phyloP scores from a whole-genome alignment of 2,329 filamentous ascomycete genomes.

The Aspergillus fijiensis region DNA sequence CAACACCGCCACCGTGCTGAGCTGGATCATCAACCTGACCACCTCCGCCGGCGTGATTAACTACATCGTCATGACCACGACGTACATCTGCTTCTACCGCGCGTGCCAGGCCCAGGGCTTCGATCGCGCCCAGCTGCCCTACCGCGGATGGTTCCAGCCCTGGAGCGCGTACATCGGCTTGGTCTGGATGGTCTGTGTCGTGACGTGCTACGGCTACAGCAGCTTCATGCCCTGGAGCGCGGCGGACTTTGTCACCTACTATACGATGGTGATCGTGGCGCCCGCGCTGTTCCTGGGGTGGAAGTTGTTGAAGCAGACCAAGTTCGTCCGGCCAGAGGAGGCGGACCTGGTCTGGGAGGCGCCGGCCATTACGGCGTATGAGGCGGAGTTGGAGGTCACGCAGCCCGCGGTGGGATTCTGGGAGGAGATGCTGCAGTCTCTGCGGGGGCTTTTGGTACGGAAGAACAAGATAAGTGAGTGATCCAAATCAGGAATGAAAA shows the following conservation, averaged over 20 bases:
- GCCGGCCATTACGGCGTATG: slow-evolving; percentile 13
- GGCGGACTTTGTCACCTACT: slow-evolving; percentile 66
- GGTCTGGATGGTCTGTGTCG: slow-evolving; percentile 63
- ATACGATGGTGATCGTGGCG: slow-evolving; percentile 64
- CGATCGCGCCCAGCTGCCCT: slow-evolving; percentile 63
- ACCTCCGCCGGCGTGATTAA: slow-evolving; percentile 24
- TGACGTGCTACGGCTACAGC: slow-evolving; percentile 68
- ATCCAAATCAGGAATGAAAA: too few species aligned
- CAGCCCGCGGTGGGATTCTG: slow-evolving; percentile 17
- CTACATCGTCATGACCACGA: slow-evolving; percentile 58
- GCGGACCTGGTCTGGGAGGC: slow-evolving; percentile 15
- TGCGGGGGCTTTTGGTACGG: background rate
- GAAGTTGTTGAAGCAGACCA: slow-evolving; percentile 48
- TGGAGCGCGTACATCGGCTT: slow-evolving; percentile 63
- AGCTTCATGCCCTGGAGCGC: slow-evolving; percentile 60
- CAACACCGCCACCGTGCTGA: slow-evolving; percentile 60
- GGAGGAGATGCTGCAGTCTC: slow-evolving; percentile 11
- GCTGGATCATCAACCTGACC: slow-evolving; percentile 26
- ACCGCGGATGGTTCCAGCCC: slow-evolving; percentile 66
- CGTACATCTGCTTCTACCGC: slow-evolving; percentile 68
- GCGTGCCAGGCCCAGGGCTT: slow-evolving; percentile 67
- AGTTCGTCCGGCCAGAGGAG: slow-evolving; percentile 7
- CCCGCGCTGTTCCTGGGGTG: slow-evolving; percentile 64
- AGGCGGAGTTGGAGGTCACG: slow-evolving; percentile 11
- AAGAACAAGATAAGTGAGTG: background rate